Conservation (phyloP, 2,329 filamentous ascomycete genomes). For the Diplodia seriata region DNA sequence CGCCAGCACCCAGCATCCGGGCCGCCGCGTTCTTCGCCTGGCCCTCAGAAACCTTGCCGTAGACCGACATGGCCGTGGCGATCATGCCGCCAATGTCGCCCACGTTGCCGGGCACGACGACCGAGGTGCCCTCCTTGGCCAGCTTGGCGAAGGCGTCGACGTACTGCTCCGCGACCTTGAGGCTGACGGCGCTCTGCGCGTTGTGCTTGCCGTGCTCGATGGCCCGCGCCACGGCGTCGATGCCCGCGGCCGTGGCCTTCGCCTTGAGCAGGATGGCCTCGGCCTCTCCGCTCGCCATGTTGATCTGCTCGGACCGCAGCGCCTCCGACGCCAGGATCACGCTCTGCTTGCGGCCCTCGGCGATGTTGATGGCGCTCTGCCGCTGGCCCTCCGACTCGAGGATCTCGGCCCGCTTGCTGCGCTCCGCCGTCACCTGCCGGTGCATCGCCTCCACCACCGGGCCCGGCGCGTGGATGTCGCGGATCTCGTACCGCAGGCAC, state of each 20-base stretch:
- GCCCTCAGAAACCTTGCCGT: slow-evolving; percentile 86
- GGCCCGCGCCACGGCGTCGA: slow-evolving; percentile 80
- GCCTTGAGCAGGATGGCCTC: slow-evolving; percentile 91
- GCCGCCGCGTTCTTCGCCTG: slow-evolving; percentile 73
- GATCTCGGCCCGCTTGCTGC: slow-evolving; percentile 96
- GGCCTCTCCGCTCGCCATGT: slow-evolving; percentile 88
- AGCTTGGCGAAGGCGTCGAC: slow-evolving; percentile 93
- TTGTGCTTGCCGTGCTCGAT: slow-evolving; percentile 76
- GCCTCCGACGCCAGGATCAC: slow-evolving; percentile 97
- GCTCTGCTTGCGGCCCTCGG: slow-evolving; percentile 95
- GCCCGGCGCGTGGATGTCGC: slow-evolving; percentile 94
- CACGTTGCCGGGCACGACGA: slow-evolving; percentile 95
- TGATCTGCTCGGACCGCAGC: slow-evolving; percentile 87
- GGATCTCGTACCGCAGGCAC: slow-evolving; percentile 95
- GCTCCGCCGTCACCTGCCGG: slow-evolving; percentile 94
- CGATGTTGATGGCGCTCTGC: slow-evolving; percentile 98
- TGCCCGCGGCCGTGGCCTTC: slow-evolving; percentile 82
- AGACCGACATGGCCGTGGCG: slow-evolving; percentile 91
- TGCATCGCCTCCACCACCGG: slow-evolving; percentile 98
- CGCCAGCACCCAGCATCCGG: slow-evolving; percentile 42
- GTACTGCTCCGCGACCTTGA: slow-evolving; percentile 96
- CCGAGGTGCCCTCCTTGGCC: slow-evolving; percentile 92
- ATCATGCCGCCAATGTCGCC: slow-evolving; percentile 98
- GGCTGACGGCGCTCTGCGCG: slow-evolving; percentile 82
- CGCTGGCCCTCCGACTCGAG: slow-evolving; percentile 96